Evolutionary conservation across 1,284 basidiomycete species (phyloP), one percentile per base, ranked within the genome.

Genomic region (Cryptococcus sp.): DNA sequence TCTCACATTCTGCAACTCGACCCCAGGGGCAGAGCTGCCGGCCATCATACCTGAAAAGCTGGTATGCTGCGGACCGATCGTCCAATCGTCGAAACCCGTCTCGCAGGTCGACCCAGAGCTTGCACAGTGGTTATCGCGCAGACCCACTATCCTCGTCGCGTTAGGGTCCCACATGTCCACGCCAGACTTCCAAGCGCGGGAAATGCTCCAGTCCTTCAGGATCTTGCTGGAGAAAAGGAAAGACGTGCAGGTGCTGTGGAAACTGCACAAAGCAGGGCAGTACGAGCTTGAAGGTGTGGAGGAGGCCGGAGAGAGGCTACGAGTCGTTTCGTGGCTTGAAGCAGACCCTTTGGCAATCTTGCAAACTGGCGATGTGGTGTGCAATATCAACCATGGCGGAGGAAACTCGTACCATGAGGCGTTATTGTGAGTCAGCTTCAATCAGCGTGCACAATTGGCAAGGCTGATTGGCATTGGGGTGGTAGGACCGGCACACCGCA

Each of bases 331-430:
- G 15, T 69, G 67, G 67, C 52, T 69, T 2, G 43, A 64, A 20
- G 51, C 54, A 11, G 64, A 67, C 43, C 64, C 62, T 19, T n/a
- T 60, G 13, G 43, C 59, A 16, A 56, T 70, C 10, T 27, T 70
- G 20, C 35, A 46, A 19, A 65, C 54, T 5, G 67, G 67, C 11
- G 56, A 63, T n/a, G 52, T 70, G 2, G 47, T 54, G n/a, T 61
- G 63, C 35, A 53, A 59, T 22, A 58, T 70, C 19, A 62, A 62
- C 55, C 68, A 70, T 45, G 68, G 66, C 17, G 68, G 68, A 0
- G 68, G 68, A 47, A 70, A 70, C 46, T 68, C 66, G 23, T 70
- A 68, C 43, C 68, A 70, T 43, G 68, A 70, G 54, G 66, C 57
- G 19, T 38, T 70, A 15, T 52, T 52, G 67, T 69, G 58, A 67